Evolutionary conservation across 2,329 filamentous ascomycete species (phyloP), one percentile per base, ranked within the genome.

Genomic region (Rutstroemia sp.): DNA sequence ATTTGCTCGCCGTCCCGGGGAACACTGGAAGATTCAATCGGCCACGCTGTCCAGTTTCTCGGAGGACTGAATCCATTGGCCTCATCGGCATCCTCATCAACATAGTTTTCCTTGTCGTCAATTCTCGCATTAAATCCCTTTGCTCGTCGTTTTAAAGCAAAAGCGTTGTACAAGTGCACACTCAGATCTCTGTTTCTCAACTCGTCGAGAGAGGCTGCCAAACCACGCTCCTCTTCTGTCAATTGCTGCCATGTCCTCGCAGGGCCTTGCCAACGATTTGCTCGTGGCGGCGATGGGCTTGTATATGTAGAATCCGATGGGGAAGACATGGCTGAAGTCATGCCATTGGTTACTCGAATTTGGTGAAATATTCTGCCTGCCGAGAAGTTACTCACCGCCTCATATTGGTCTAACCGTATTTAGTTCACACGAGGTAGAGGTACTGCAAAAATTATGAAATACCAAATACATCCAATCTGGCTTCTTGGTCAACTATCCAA

Each of bases 31-130:
- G 80, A 75, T 19, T 77, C 76, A 66, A 95, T 70, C 4, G 92
- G 92, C 92, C 92, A 96, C 0, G 91, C 88, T 17, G 88, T 89
- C 92, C 92, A 96, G 4, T 68, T 61, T 57, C 79, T 81, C 0
- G 80, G 76, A 2, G 80, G 80, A 4, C 69, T 70, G 77, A 81
- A 84, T 8, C 34, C 49, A 8, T 47, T 44, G 1, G 39, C 19
- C 14, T 54, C 47, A 42, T 48, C 48, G 21, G 23, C 51, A 65
- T 65, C 57, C 69, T 71, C 57, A 61, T 67, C 63, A 27, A 67
- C 46, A 30, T 70, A 67, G 46, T 58, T 34, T 19, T 60, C 56
- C 30, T 48, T 44, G 38, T 57, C 7, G 25, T 27, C 25, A 27
- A 27, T 54, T 12, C 55, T 23, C 3, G n/a, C 17, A 54, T 61